Evolutionary conservation across 2,329 filamentous ascomycete species (phyloP).

Genomic region (Alternaria tenuissima): DNA sequence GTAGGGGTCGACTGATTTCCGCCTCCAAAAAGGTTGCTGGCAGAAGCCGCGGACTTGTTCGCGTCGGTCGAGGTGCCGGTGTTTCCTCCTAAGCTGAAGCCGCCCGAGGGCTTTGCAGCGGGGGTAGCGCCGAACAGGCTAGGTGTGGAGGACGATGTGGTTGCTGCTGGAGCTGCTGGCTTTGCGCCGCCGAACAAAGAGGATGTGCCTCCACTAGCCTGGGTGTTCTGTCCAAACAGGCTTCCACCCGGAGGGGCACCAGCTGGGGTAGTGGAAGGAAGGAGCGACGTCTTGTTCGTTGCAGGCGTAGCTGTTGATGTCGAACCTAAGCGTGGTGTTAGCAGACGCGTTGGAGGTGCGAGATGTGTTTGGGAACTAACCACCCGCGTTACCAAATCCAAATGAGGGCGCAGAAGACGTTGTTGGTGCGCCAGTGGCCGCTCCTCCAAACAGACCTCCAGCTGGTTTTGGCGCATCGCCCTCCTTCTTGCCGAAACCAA

Average conservation of each 20-base stretch:
- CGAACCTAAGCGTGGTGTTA: slow-evolving; percentile 25
- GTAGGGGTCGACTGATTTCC: slow-evolving; percentile 36
- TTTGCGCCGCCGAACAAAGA: slow-evolving; percentile 35
- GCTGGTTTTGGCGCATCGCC: slow-evolving; percentile 35
- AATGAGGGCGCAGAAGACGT: slow-evolving; percentile 28
- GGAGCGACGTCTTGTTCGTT: slow-evolving; percentile 46
- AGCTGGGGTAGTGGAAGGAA: slow-evolving; percentile 52
- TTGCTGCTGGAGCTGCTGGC: slow-evolving; percentile 33
- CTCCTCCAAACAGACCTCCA: slow-evolving; percentile 24
- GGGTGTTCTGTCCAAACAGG: slow-evolving; percentile 37
- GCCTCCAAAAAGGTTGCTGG: slow-evolving; percentile 32
- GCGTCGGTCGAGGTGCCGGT: slow-evolving; percentile 40
- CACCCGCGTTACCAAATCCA: slow-evolving; percentile 18
- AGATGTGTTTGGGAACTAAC: slow-evolving; percentile 14
- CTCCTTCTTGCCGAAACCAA: slow-evolving; percentile 31
- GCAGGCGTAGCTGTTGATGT: slow-evolving; percentile 47
- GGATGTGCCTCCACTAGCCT: slow-evolving; percentile 15
- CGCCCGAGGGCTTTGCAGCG: slow-evolving; percentile 34
- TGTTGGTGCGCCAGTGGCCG: slow-evolving; percentile 24
- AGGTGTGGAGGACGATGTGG: slow-evolving; percentile 38
- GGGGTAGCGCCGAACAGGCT: slow-evolving; percentile 39
- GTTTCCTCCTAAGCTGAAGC: slow-evolving; percentile 30
- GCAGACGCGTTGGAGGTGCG: slow-evolving; percentile 4
- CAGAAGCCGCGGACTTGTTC: slow-evolving; percentile 41
- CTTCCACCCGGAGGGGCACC: slow-evolving; percentile 46